Evolutionary conservation across 1,139 yeast genomes (phyloP).

Genomic region (Saccharomyces hybrid): DNA sequence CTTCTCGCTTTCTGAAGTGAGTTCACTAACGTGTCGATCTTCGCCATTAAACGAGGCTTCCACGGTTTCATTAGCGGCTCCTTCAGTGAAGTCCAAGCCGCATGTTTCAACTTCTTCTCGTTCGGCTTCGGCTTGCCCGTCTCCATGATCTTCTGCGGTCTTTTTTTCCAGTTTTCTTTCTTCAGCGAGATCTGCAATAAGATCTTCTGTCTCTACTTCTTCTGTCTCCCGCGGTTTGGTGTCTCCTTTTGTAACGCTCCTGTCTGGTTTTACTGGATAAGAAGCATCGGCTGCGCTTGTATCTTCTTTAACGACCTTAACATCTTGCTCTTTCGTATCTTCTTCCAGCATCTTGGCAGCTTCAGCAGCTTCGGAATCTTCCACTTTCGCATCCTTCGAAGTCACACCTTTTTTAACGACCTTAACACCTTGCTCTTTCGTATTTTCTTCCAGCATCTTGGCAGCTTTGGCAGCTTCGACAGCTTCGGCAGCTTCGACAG

Average conservation of each 20-base stretch:
- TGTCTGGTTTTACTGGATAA: too few species aligned
- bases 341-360: neutral
- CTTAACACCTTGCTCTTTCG: too few species aligned
- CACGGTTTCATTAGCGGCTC: neutral
- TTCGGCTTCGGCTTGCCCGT: conserved; percentile 1
- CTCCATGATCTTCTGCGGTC: too few species aligned
- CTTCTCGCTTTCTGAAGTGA: neutral
- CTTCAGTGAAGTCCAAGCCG: neutral
- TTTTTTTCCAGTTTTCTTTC: neutral
- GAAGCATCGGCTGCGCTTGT: too few species aligned
- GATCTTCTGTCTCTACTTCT: neutral
- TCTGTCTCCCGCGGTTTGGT: neutral
- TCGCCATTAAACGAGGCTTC: neutral
- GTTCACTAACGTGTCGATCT: neutral
- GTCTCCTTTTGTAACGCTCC: too few species aligned
- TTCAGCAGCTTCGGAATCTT: neutral
- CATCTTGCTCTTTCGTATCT: neutral
- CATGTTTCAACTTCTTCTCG: conserved; percentile 11
- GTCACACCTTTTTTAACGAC: too few species aligned
- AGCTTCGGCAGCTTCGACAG: too few species aligned
- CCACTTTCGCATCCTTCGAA: too few species aligned
- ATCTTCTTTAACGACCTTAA: neutral
- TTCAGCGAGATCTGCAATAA: too few species aligned
- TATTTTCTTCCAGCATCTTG: too few species aligned
- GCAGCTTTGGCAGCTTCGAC: neutral